Base-by-base conservation (phyloP, 371 early-diverging fungal species). In the Apophysomyces ossiformis region DNA sequence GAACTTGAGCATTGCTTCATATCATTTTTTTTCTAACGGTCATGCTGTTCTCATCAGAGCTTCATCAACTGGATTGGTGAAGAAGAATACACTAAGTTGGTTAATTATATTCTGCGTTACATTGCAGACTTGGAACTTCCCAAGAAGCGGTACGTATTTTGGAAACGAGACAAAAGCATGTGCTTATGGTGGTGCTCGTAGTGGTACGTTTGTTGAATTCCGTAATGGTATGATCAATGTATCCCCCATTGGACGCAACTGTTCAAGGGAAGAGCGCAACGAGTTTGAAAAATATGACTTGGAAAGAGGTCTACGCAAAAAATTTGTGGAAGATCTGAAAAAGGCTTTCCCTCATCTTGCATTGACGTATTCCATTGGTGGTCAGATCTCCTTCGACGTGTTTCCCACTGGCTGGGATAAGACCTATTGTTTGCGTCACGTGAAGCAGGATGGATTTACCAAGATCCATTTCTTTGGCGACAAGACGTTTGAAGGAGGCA, bases 391-490 rank as follows among this genome's bases (percentile, higher is more conserved):
- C 6, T 99, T 99, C 74, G 99, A 99, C 79, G 96, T 99, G 18
- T 99, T 99, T 89, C 99, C 99, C 45, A 90, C 88, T 57, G 99
- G 99, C 38, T 99, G 99, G 99, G 99, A 99, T 84, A 99, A 99
- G 90, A 99, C 99, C 54, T 99, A 96, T 84, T 99, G 99, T 80
- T 87, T 99, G 62, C 83, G 91, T 36, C 99, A 99, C 76, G 71
- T 99, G 37, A 79, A 92, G 71, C 71, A 87, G 44, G 96, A 98
- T 73, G 90, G 87, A 44, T 98, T 99, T 78, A 90, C 88, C 69
- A 88, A 75, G 26, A 93, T 99, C 66, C 96, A 98, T 82, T 99
- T 99, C 86, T 99, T 99, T 86, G 99, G 99, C 58, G 99, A 99
- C 84, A 99, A 99, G 92, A 96, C 99, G 21, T 88, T 90, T 69